These are phyloP conservation scores for Zelopaecilomyces penicillatus DNA, from an alignment of 2,329 filamentous ascomycete species.

Conservation along the genomic window DNA sequence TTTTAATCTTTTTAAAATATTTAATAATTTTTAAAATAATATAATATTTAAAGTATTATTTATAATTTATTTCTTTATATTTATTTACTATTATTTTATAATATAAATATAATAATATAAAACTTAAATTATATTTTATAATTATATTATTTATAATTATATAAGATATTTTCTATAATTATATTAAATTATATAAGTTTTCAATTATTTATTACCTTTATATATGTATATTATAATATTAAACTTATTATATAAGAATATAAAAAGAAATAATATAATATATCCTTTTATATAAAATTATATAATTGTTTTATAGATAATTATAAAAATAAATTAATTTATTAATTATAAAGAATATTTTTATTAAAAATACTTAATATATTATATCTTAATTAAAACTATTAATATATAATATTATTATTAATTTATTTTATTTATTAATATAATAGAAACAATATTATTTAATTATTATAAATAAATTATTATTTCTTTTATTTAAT, in stretches of 20 bases:
- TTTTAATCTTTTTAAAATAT: no score
- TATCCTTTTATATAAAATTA: neutral
- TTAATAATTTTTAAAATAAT: neutral
- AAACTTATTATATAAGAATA: no score
- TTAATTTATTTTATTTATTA: neutral
- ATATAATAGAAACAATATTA: neutral
- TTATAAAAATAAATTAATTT: neutral
- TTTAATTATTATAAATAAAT: neutral
- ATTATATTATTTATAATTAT: neutral
- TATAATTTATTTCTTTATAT: neutral
- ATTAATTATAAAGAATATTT: neutral
- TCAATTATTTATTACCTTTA: no score
- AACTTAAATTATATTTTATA: neutral
- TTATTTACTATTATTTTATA: neutral
- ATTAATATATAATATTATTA: no score
- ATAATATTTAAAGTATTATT: neutral
- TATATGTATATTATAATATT: no score
- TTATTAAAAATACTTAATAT: no score
- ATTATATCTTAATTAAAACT: no score
- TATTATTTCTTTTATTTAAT: neutral
- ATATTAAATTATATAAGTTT: neutral
- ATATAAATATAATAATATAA: neutral
- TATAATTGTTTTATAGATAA: neutral
- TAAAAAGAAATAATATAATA: no score
- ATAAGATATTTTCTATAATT: neutral